Percentiles rank a stretch among this genome's conserved stretches.
phyloP scores from a whole-genome alignment of 1,284 basidiomycete genomes.

The Pholiota adiposa region DNA sequence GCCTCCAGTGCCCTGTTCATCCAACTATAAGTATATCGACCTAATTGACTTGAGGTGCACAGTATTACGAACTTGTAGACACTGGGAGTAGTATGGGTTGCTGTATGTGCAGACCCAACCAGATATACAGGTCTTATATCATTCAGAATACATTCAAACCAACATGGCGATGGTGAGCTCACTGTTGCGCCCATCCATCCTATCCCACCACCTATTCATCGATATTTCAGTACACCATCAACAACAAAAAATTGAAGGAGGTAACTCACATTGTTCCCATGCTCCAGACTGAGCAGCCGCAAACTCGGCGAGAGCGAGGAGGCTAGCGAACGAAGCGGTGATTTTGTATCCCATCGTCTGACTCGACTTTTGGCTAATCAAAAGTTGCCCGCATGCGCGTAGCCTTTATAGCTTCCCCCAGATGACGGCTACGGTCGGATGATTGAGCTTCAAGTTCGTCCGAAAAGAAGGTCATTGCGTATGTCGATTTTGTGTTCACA shows the following conservation, averaged over 20 bases:
- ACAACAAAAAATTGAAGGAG: background rate
- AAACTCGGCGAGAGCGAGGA: conserved; percentile 26
- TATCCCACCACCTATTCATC: conserved; percentile 15
- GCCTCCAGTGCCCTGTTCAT: conserved; percentile 1
- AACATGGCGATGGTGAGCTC: background rate
- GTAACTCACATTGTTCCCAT: conserved; percentile 42
- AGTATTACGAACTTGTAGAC: conserved; percentile 28
- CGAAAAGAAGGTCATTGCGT: background rate
- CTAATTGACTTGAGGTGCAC: too few relatives aligned
- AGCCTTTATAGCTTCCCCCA: background rate
- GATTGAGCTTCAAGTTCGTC: background rate
- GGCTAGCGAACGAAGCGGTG: conserved; percentile 16
- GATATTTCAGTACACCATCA: background rate
- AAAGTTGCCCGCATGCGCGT: background rate
- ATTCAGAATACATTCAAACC: background rate
- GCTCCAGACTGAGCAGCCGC: conserved; percentile 34
- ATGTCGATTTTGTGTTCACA: background rate
- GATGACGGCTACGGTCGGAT: too few relatives aligned
- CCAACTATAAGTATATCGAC: background rate
- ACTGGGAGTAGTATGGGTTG: conserved; percentile 39
- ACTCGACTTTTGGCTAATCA: background rate
- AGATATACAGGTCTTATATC: conserved; percentile 32
- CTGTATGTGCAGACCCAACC: conserved; percentile 32
- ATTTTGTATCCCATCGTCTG: conserved; percentile 2
- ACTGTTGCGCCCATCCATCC: conserved; percentile 20